Evolutionary conservation across 2,329 filamentous ascomycete species (phyloP).

Genomic region (Claviceps sp.): DNA sequence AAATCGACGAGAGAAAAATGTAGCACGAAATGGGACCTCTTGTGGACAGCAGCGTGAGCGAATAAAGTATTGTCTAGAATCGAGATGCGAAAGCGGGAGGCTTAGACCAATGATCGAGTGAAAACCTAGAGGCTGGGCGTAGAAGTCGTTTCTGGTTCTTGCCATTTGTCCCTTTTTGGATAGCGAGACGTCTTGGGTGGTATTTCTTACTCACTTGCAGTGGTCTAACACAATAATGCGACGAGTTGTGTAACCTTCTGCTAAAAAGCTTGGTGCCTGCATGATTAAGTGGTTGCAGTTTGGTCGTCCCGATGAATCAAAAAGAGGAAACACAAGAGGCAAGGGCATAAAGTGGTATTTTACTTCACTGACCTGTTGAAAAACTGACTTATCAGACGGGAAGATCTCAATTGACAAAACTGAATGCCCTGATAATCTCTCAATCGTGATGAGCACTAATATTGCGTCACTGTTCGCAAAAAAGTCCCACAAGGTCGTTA

Average conservation of each 20-base stretch:
- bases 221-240: neutral
- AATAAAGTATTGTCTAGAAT: neutral
- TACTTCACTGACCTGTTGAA: neutral
- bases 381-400: neutral
- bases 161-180: neutral
- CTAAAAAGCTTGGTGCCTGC: conserved; percentile 3
- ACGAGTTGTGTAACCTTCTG: conserved; percentile 1
- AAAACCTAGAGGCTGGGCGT: too few relatives aligned
- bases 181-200: neutral
- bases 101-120: too few relatives aligned
- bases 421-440: neutral
- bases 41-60: neutral
- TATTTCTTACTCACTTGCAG: neutral
- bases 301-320: neutral
- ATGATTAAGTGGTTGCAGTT: neutral
- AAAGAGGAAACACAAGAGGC: neutral
- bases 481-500: neutral
- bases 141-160: neutral
- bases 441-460: neutral
- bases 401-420: neutral
- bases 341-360: neutral
- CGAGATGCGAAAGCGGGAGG: neutral
- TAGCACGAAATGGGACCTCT: too few relatives aligned
- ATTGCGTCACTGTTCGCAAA: neutral
- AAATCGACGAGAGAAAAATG: too few relatives aligned